phyloP scores from a whole-genome alignment of 2,329 filamentous ascomycete species.

The Shiraia bambusicola region DNA sequence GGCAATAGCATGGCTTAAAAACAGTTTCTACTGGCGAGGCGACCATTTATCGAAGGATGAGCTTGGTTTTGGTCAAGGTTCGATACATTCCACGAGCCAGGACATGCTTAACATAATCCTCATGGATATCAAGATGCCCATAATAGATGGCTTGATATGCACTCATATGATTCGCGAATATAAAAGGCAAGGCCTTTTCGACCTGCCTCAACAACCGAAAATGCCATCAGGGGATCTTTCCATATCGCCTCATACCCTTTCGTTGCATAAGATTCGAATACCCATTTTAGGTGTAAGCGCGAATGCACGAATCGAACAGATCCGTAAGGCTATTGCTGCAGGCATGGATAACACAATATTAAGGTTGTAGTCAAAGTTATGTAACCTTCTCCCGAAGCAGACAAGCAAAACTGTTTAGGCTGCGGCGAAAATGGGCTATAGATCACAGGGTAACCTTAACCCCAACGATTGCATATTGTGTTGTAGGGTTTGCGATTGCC shows the following conservation, averaged over 20 bases:
- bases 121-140: conserved; percentile 41
- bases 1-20: conserved; percentile 40
- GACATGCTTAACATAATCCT: conserved; percentile 28
- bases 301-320: conserved; percentile 39
- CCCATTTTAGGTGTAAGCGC: conserved; percentile 40
- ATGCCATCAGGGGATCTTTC: conserved; percentile 1
- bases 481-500: conserved; percentile 52
- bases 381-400: not conserved
- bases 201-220: not conserved
- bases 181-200: conserved; percentile 24
- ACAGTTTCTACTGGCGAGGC: conserved; percentile 30
- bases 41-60: no score
- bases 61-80: no score
- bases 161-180: conserved; percentile 30
- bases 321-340: conserved; percentile 29
- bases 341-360: conserved; percentile 38
- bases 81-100: no score
- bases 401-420: no score
- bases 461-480: conserved; percentile 38
- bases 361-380: conserved; percentile 26
- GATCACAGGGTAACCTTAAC: no score
- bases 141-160: conserved; percentile 40
- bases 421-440: no score
- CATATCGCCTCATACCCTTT: conserved; percentile 1
- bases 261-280: conserved; percentile 10